Percentiles rank a stretch among this genome's conserved stretches.
Conservation (phyloP, 2,329 filamentous ascomycete species). For the Cytospora mali region DNA sequence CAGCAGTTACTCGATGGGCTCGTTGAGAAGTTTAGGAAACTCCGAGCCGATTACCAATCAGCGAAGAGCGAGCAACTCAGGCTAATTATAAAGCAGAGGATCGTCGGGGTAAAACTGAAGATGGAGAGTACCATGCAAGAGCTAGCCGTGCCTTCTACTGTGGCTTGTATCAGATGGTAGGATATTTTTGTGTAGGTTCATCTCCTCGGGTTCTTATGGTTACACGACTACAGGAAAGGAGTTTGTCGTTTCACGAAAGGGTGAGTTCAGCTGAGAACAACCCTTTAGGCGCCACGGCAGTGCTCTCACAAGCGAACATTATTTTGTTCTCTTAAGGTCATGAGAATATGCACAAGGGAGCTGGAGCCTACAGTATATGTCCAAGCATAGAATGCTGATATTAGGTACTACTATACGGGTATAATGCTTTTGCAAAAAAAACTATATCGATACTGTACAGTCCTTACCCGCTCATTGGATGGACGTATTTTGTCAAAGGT, state of each 20-base stretch:
- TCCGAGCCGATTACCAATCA: slow-evolving; percentile 6
- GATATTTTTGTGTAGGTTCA: background rate
- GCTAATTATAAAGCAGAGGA: background rate
- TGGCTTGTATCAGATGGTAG: background rate
- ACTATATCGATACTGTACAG: slow-evolving; percentile 1
- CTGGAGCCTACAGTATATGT: background rate
- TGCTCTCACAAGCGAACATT: too few species aligned
- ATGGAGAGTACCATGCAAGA: slow-evolving; percentile 1
- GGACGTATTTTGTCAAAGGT: background rate
- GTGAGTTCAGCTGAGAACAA: too few species aligned
- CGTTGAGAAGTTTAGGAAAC: background rate
- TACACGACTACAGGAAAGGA: background rate
- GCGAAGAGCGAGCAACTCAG: slow-evolving; percentile 2
- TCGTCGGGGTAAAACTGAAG: background rate
- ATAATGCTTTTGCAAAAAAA: slow-evolving; percentile 1
- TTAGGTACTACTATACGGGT: slow-evolving; percentile 8
- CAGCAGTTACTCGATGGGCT: background rate
- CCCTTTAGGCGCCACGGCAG: too few species aligned
- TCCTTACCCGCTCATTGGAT: background rate
- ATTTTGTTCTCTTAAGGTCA: too few species aligned
- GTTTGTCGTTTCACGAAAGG: background rate
- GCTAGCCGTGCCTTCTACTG: background rate
- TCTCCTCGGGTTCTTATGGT: background rate
- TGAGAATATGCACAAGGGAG: background rate
- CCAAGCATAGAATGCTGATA: slow-evolving; percentile 5